Conservation (phyloP, 2,329 filamentous ascomycete genomes). For the Xylaria sp. region DNA sequence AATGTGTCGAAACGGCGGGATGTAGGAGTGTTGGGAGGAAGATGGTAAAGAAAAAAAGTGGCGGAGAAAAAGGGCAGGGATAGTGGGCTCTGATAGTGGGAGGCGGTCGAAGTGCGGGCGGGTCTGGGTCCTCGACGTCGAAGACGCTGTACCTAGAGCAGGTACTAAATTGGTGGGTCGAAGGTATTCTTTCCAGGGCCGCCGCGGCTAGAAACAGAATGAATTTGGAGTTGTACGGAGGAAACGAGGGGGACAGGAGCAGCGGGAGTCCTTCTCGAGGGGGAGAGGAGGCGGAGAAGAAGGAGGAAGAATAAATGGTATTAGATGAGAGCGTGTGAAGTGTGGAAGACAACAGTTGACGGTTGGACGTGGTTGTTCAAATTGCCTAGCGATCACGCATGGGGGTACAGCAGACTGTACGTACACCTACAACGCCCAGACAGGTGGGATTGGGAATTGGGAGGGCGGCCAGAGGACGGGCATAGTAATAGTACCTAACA, state of each 20-base stretch:
- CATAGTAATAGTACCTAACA: background rate
- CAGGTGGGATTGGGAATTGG: background rate
- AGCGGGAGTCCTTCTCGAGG: background rate
- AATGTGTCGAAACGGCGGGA: slow-evolving; percentile 30
- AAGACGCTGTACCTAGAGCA: background rate
- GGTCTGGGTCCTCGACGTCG: slow-evolving; percentile 20
- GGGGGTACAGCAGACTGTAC: background rate
- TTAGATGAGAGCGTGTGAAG: slow-evolving; percentile 6
- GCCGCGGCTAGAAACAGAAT: background rate
- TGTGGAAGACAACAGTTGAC: slow-evolving; percentile 2
- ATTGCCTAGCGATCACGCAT: slow-evolving; percentile 5
- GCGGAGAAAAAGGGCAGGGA: slow-evolving; percentile 36
- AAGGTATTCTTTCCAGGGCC: background rate
- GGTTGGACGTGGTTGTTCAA: slow-evolving; percentile 14
- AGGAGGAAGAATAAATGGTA: slow-evolving; percentile 12
- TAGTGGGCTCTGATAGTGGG: slow-evolving; percentile 33
- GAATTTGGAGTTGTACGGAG: background rate
- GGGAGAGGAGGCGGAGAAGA: background rate
- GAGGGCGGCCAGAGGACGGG: background rate
- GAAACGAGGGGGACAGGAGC: background rate
- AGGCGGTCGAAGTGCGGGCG: slow-evolving; percentile 28
- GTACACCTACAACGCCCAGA: background rate
- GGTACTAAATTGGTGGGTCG: background rate
- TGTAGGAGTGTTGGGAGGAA: slow-evolving; percentile 31
- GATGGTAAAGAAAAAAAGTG: slow-evolving; percentile 34